Percentiles rank a stretch among this genome's conserved stretches.
phyloP scores from a whole-genome alignment of 108 stramenopile species.

The Phaeodactylum tricornutum region DNA sequence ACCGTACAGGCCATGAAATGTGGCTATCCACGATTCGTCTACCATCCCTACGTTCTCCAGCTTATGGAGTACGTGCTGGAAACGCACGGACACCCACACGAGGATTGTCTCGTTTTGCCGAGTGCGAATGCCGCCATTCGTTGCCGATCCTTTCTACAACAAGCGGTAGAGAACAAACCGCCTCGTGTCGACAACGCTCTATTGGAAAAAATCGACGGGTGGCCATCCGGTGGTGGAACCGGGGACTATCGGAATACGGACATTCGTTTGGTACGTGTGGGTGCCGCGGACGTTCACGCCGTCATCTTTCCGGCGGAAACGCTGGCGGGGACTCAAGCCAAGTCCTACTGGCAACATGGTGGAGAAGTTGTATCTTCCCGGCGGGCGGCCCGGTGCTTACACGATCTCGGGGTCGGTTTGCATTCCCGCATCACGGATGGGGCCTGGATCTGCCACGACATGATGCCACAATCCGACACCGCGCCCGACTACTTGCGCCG shows the following conservation, averaged over 20 bases:
- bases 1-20: conserved; percentile 42
- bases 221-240: not conserved
- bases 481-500: conserved; percentile 5
- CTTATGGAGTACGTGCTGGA: conserved; percentile 25
- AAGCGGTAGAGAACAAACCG: conserved; percentile 22
- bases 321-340: conserved; percentile 39
- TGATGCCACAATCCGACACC: not conserved
- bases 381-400: conserved; percentile 26
- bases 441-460: conserved; percentile 3
- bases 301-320: conserved; percentile 54
- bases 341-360: conserved; percentile 70
- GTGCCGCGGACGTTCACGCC: conserved; percentile 25
- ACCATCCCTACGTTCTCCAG: conserved; percentile 53
- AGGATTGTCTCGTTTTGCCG: conserved; percentile 52
- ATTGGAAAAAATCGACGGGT: no score
- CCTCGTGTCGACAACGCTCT: not conserved
- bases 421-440: conserved; percentile 19
- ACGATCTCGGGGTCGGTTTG: conserved; percentile 13
- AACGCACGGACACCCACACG: conserved; percentile 8
- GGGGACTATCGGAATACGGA: conserved; percentile 2
- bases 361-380: conserved; percentile 53
- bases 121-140: conserved; percentile 29
- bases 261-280: conserved; percentile 24
- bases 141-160: conserved; percentile 42
- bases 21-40: conserved; percentile 67